Percentiles rank a stretch among this genome's conserved stretches.
These are phyloP conservation scores for Chaetomium globosum DNA, from an alignment of 2,329 filamentous ascomycete genomes.

Conservation along the genomic window DNA sequence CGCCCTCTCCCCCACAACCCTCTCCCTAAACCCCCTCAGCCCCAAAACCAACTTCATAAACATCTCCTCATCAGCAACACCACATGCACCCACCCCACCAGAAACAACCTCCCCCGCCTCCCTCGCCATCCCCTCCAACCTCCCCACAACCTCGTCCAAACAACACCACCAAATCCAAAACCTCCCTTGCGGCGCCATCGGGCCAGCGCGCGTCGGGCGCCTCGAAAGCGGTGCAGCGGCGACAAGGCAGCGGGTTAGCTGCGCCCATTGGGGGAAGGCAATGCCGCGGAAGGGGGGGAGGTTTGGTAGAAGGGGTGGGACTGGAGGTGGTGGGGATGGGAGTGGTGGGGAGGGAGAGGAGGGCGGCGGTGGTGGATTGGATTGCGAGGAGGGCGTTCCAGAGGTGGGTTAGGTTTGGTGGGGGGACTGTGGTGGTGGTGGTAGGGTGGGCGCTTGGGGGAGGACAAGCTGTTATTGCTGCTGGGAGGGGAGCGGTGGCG, in stretches of 20 bases:
- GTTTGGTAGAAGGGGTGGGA: neutral
- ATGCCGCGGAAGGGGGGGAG: slow-evolving; percentile 36
- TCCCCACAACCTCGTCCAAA: neutral
- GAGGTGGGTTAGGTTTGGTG: slow-evolving; percentile 25
- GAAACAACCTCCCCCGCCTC: neutral
- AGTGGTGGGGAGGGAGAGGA: slow-evolving; percentile 31
- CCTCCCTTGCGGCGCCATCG: neutral
- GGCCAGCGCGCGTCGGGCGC: neutral
- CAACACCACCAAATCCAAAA: neutral
- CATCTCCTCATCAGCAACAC: neutral
- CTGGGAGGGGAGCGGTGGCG: slow-evolving; percentile 27
- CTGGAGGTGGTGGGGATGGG: too few relatives aligned
- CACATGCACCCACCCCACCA: neutral
- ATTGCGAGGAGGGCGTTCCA: slow-evolving; percentile 43
- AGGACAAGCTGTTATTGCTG: neutral
- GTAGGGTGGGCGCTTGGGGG: neutral
- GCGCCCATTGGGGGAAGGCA: slow-evolving; percentile 45
- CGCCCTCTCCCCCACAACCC: neutral
- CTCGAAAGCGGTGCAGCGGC: slow-evolving; percentile 44
- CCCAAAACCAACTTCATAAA: neutral
- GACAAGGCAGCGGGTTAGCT: slow-evolving; percentile 43
- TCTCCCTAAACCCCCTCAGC: neutral
- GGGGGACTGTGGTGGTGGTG: slow-evolving; percentile 7
- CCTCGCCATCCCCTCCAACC: neutral
- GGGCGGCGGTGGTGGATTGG: slow-evolving; percentile 42